Conservation (phyloP, 169 alveolate genomes). For the Plasmodium gallinaceum region DNA sequence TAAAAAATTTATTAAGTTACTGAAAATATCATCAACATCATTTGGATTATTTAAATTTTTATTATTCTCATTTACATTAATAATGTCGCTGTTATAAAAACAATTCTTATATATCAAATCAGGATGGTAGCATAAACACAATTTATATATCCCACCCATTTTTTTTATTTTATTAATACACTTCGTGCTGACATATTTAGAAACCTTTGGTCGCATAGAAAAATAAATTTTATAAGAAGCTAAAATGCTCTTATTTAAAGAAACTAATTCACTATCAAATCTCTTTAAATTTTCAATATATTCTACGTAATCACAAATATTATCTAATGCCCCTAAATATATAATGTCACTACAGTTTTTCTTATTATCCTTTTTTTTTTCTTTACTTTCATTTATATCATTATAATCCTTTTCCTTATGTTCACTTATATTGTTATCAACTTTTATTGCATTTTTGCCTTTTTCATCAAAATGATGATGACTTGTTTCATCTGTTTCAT, state of each 20-base stretch:
- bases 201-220: slow-evolving; percentile 73
- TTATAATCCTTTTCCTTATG: not conserved
- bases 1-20: slow-evolving; percentile 3
- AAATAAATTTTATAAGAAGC: slow-evolving; percentile 58
- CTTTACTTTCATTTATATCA: too few relatives aligned
- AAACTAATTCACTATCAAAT: slow-evolving; percentile 18
- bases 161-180: slow-evolving; percentile 64
- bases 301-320: slow-evolving; percentile 50
- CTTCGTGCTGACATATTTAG: slow-evolving; percentile 61
- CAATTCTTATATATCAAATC: slow-evolving; percentile 7
- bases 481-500: too few relatives aligned
- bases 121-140: slow-evolving; percentile 78
- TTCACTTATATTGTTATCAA: too few relatives aligned
- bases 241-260: slow-evolving; percentile 37
- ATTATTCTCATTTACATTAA: not conserved
- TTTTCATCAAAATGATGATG: too few relatives aligned
- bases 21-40: slow-evolving; percentile 5
- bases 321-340: slow-evolving; percentile 35
- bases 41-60: not conserved
- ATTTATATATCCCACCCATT: slow-evolving; percentile 78
- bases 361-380: not conserved
- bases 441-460: not conserved
- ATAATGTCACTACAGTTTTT: not conserved
- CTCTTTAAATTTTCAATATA: slow-evolving; percentile 33
- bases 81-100: not conserved